Evolutionary conservation across 2,329 filamentous ascomycete genomes (phyloP), one percentile per base, ranked within the genome.

Genomic region (Fonsecaea monophora): DNA sequence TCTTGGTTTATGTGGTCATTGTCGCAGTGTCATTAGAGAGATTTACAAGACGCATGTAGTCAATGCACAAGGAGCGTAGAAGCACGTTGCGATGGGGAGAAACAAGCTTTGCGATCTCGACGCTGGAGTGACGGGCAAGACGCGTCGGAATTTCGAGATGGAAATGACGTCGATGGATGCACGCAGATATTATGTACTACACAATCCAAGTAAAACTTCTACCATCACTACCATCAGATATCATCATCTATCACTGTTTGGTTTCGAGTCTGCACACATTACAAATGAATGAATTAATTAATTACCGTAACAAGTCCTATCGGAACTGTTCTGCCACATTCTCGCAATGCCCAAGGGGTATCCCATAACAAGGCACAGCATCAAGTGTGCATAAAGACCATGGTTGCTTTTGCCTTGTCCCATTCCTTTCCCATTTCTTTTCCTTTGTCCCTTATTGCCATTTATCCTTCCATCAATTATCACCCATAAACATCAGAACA

Each of bases 111-210:
- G 10, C 21, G 21, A 25, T 4, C 1, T 25, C 45, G 3, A 10
- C 18, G 3, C 6, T 50, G 21, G 1, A 48, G 42, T n/a, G 21
- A 21, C 10, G 25, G 45, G 53, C 21, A 40, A 60, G 57, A 60
- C 57, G 57, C 57, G 57, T 60, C 30, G 40, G n/a, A 37, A 50
- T 30, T 21, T 50, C 9, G 45, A 25, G 18, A 30, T 25, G 9
- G n/a, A 60, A 34, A 60, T 60, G 57, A 60, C 57, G 57, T 60
- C 57, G 45, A 18, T 25, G 13, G n/a, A 8, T n/a, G 9, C 15
- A 45, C 15, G 40, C 40, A 18, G 15, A 8, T n/a, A 18, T 13
- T 32, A 25, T 25, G 2, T 25, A 25, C 1, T 25, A 25, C 25
- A 25, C 25, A 25, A 2, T 25, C 25, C 25, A 25, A 25, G 25